phyloP scores from a whole-genome alignment of 768 basidiomycete species.

The Leccinum boreale region DNA sequence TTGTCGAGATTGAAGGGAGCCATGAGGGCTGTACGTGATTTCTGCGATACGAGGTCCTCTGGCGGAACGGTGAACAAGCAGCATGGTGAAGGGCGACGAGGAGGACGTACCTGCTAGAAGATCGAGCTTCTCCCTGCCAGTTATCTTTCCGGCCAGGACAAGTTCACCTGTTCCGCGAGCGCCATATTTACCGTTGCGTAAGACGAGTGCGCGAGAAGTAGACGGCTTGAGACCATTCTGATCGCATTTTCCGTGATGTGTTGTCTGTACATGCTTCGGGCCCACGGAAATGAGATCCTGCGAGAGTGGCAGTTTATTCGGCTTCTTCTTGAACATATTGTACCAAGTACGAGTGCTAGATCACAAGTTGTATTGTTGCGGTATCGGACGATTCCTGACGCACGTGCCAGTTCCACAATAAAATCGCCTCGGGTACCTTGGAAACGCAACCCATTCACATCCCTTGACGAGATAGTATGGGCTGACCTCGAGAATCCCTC shows the following conservation, averaged over 20 bases:
- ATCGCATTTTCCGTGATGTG: slow-evolving; percentile 39
- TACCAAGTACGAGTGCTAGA: too few species aligned
- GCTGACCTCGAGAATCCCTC: too few species aligned
- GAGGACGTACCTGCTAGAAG: slow-evolving; percentile 60
- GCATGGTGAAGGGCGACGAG: not conserved
- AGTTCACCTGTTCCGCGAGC: slow-evolving; percentile 69
- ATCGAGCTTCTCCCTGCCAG: slow-evolving; percentile 78
- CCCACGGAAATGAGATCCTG: slow-evolving; percentile 53
- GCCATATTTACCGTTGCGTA: slow-evolving; percentile 75
- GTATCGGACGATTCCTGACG: too few species aligned
- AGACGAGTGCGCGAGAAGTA: slow-evolving; percentile 67
- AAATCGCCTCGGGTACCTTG: too few species aligned
- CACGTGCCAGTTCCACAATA: too few species aligned
- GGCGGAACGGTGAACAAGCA: not conserved
- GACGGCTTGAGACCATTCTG: slow-evolving; percentile 54
- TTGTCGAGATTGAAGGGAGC: slow-evolving; percentile 62
- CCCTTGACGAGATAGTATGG: too few species aligned
- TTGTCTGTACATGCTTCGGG: slow-evolving; percentile 46
- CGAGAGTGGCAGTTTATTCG: slow-evolving; percentile 18
- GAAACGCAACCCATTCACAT: too few species aligned
- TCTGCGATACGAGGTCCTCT: slow-evolving; percentile 65
- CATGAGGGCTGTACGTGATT: slow-evolving; percentile 55
- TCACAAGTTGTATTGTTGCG: too few species aligned
- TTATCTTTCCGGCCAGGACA: slow-evolving; percentile 53
- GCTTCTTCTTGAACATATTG: slow-evolving; percentile 34